Evolutionary conservation across 2,329 filamentous ascomycete genomes (phyloP).

Genomic region (Pseudogymnoascus sp.): DNA sequence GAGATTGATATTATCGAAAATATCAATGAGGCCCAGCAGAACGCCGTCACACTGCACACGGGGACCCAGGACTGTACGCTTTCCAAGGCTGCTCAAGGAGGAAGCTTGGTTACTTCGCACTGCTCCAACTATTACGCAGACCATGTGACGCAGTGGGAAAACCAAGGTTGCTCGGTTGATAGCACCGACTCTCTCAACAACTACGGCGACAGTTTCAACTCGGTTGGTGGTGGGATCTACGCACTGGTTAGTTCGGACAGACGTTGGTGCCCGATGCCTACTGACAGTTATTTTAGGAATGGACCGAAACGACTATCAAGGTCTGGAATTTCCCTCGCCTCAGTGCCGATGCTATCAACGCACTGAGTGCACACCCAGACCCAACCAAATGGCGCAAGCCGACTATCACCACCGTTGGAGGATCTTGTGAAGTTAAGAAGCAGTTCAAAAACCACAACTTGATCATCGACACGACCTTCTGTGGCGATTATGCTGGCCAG

Average conservation of each 20-base stretch:
- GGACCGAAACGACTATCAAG: slow-evolving; percentile 56
- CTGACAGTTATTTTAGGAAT: slow-evolving; percentile 51
- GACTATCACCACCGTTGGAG: slow-evolving; percentile 47
- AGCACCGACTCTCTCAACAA: slow-evolving; percentile 18
- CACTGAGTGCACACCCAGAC: slow-evolving; percentile 53
- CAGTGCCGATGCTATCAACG: slow-evolving; percentile 55
- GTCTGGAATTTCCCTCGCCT: slow-evolving; percentile 71
- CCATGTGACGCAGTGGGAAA: slow-evolving; percentile 33
- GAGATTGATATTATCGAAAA: slow-evolving; percentile 35
- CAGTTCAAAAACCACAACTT: slow-evolving; percentile 67
- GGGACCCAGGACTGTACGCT: slow-evolving; percentile 20
- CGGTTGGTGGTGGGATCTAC: slow-evolving; percentile 38
- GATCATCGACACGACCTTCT: slow-evolving; percentile 75
- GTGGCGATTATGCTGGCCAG: slow-evolving; percentile 72
- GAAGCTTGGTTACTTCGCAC: slow-evolving; percentile 15
- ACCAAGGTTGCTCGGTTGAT: slow-evolving; percentile 20
- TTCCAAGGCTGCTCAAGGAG: slow-evolving; percentile 30
- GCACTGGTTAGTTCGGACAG: slow-evolving; percentile 41
- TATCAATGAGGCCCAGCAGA: slow-evolving; percentile 44
- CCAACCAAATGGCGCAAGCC: slow-evolving; percentile 61
- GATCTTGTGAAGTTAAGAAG: slow-evolving; percentile 57
- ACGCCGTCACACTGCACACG: slow-evolving; percentile 21
- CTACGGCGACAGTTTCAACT: slow-evolving; percentile 23
- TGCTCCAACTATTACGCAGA: slow-evolving; percentile 21
- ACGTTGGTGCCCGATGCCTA: slow-evolving; percentile 34